Conservation (phyloP, 2,329 filamentous ascomycete genomes). For the Lasiodiplodia sp. region DNA sequence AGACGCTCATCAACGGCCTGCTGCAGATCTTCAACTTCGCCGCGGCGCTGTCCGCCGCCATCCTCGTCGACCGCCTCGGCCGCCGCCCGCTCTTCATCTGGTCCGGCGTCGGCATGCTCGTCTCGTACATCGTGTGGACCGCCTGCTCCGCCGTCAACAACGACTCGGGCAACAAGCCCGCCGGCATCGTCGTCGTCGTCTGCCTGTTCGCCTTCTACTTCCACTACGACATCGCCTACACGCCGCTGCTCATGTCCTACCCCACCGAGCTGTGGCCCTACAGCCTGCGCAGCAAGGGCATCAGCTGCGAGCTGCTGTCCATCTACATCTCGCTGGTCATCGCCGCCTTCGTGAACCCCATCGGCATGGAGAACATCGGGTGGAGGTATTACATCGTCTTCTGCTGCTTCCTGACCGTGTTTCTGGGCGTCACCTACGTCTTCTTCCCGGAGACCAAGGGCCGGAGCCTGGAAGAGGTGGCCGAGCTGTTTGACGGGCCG, state of each 20-base stretch:
- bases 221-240: conserved; percentile 32
- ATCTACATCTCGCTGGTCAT: conserved; percentile 28
- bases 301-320: conserved; percentile 33
- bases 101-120: conserved; percentile 50
- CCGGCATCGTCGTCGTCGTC: conserved; percentile 42
- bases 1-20: conserved; percentile 52
- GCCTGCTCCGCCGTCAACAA: conserved; percentile 30
- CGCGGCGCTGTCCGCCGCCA: conserved; percentile 34
- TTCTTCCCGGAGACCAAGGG: conserved; percentile 38
- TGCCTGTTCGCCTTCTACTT: conserved; percentile 30
- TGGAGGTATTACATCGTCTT: conserved; percentile 36
- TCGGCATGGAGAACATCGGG: conserved; percentile 32
- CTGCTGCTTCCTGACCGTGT: conserved; percentile 45
- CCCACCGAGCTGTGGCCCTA: conserved; percentile 56
- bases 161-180: conserved; percentile 36
- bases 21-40: conserved; percentile 44
- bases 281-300: conserved; percentile 54
- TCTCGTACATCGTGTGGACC: conserved; percentile 43
- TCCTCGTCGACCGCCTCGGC: conserved; percentile 46
- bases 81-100: conserved; percentile 45
- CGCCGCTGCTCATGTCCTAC: conserved; percentile 52
- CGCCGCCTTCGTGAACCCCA: conserved; percentile 31
- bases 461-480: conserved; percentile 36
- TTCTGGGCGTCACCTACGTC: conserved; percentile 33
- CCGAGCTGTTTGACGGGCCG: conserved; percentile 33